Conservation (phyloP, 176 grass and related monocot species). For the Carex parvula region DNA sequence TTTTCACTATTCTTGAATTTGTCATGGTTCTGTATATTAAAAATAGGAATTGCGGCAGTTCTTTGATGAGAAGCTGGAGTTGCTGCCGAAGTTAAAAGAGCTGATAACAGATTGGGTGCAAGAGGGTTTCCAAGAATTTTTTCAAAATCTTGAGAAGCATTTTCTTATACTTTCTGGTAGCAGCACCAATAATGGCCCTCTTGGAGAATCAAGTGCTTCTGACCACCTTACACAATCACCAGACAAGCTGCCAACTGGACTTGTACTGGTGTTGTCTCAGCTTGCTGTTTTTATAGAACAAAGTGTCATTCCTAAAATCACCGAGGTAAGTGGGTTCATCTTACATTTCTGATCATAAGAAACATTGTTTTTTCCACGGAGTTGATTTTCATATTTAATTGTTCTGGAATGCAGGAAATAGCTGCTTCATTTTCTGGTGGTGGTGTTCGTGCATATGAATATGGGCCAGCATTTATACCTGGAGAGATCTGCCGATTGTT, state of each 20-base stretch:
- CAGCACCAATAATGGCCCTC: slow-evolving; percentile 34
- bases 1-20: slow-evolving; percentile 25
- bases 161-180: slow-evolving; percentile 88
- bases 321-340: slow-evolving; percentile 56
- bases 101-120: slow-evolving; percentile 98
- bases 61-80: slow-evolving; percentile 74
- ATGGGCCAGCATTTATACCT: slow-evolving; percentile 92
- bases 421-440: slow-evolving; percentile 92
- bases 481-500: slow-evolving; percentile 95
- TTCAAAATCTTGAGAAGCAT: slow-evolving; percentile 76
- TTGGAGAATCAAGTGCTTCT: slow-evolving; percentile 41
- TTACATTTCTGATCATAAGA: slow-evolving; percentile 18
- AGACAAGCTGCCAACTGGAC: slow-evolving; percentile 65
- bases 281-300: slow-evolving; percentile 92
- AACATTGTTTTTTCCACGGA: slow-evolving; percentile 3
- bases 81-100: slow-evolving; percentile 78
- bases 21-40: slow-evolving; percentile 3
- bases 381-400: slow-evolving; percentile 27
- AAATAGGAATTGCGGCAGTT: slow-evolving; percentile 80
- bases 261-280: slow-evolving; percentile 81
- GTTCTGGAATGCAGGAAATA: slow-evolving; percentile 50
- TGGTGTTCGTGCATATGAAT: slow-evolving; percentile 61
- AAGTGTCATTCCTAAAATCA: slow-evolving; percentile 82
- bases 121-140: slow-evolving; percentile 99
- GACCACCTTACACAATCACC: slow-evolving; percentile 33